Conservation (phyloP, 345 rosid species). For the Alliaria petiolata region DNA sequence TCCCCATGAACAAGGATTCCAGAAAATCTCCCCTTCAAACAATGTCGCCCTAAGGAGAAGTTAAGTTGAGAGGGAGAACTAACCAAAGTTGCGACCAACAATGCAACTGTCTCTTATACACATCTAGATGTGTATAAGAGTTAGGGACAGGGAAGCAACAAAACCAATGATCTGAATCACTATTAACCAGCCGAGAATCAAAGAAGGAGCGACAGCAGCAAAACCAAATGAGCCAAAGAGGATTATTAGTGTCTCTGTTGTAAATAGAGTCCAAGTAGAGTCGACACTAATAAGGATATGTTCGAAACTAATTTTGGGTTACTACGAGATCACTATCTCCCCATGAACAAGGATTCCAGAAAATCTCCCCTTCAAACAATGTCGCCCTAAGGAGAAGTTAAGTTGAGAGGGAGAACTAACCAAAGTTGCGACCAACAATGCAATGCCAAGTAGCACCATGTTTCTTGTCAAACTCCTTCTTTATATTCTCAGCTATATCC, state of each 20-base stretch:
- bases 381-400: too few relatives aligned
- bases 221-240: background rate
- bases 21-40: background rate
- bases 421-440: slow-evolving; percentile 98
- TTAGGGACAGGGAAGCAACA: background rate
- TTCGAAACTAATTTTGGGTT: too few relatives aligned
- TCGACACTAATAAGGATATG: too few relatives aligned
- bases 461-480: slow-evolving; percentile 92
- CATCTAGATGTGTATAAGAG: too few relatives aligned
- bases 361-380: background rate
- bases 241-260: too few relatives aligned
- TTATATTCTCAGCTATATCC: slow-evolving; percentile 93
- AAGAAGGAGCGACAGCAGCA: background rate
- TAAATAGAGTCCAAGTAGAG: too few relatives aligned
- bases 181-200: too few relatives aligned
- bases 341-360: background rate
- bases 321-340: background rate
- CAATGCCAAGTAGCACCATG: slow-evolving; percentile 99
- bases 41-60: too few relatives aligned
- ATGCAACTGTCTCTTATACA: too few relatives aligned
- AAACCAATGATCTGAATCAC: too few relatives aligned
- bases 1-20: background rate
- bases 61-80: slow-evolving; percentile 18
- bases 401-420: slow-evolving; percentile 41
- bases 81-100: slow-evolving; percentile 98